phyloP scores from a whole-genome alignment of 2,329 filamentous ascomycete genomes.

The Nigrospora osmanthi region DNA sequence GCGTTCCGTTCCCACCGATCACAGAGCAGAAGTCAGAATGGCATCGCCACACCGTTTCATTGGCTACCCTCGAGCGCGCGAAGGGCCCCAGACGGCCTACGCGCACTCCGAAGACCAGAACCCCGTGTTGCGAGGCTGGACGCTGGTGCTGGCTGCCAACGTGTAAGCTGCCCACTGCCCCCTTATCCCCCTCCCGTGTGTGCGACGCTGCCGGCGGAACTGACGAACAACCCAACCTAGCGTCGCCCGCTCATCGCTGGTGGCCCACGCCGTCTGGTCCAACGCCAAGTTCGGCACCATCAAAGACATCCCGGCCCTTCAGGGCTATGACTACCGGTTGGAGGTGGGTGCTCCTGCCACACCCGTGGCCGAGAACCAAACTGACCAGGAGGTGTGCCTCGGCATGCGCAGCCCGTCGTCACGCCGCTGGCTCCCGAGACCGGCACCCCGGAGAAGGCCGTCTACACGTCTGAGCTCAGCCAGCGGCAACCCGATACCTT shows the following conservation, averaged over 20 bases:
- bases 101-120: constrained; percentile 50
- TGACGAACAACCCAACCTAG: constrained; percentile 24
- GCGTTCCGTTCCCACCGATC: no score
- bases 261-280: constrained; percentile 61
- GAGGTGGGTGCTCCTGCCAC: constrained; percentile 30
- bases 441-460: constrained; percentile 21
- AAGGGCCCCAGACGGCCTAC: constrained; percentile 28
- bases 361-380: no score
- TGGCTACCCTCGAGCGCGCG: constrained; percentile 18
- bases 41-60: constrained; percentile 15
- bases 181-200: not conserved
- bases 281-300: constrained; percentile 53
- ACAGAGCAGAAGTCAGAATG: constrained; percentile 3
- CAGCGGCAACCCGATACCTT: constrained; percentile 30
- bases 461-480: constrained; percentile 32
- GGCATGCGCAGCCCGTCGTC: constrained; percentile 41
- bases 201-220: no score
- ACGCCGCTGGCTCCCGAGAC: constrained; percentile 36
- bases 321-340: constrained; percentile 34
- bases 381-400: no score
- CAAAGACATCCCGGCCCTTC: constrained; percentile 37
- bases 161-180: constrained; percentile 38
- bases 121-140: constrained; percentile 59
- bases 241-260: constrained; percentile 47
- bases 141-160: constrained; percentile 53